Evolutionary conservation across 495 filamentous ascomycete genomes (phyloP), one percentile per base, ranked within the genome.

Genomic region (Corynascus novoguineensis): DNA sequence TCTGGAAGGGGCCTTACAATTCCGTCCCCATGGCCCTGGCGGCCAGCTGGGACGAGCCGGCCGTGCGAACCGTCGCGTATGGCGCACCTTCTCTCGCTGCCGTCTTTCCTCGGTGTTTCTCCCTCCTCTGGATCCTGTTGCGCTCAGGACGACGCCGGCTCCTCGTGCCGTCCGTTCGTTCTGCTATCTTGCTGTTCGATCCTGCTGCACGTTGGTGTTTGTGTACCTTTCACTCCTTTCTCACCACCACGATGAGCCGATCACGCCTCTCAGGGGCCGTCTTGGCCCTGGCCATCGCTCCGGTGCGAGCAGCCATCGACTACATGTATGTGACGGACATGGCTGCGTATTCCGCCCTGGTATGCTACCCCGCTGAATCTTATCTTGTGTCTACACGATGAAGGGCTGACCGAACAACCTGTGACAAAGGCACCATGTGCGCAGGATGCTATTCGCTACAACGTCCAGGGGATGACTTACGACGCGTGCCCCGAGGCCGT

Each of bases 241-340:
- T 4, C 45, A 17, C n/a, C 15, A 15, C 24, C 58, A 60, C 17
- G 45, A 68, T 68, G 66, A 41, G 64, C 4, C 44, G 53, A 11
- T 21, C 12, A 17, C 45, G 27, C 3, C 6, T 53, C 19, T 52
- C 63, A 19, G 29, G 48, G 6, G 27, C 56, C 17, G 6, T 55
- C 8, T 31, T 60, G 48, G 21, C 37, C 4, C 28, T 66, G 40
- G 58, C 44, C 29, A 47, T 42, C 32, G 53, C 55, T 7, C 51
- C 53, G 46, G 38, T 35, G 32, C 42, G 35, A 8, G 59, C 59
- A 3, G 58, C 49, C 2, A n/a, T 27, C 28, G 31, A 57, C 76
- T n/a, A n/a, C 5, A 68, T 68, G 31, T 77, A 75, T 51, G 69
- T 78, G 51, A 78, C 75, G 1, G 76, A 77, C 54, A 67, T 78